Conservation (phyloP, 306 rosid species). For the Herpetospermum pedunculosum region DNA sequence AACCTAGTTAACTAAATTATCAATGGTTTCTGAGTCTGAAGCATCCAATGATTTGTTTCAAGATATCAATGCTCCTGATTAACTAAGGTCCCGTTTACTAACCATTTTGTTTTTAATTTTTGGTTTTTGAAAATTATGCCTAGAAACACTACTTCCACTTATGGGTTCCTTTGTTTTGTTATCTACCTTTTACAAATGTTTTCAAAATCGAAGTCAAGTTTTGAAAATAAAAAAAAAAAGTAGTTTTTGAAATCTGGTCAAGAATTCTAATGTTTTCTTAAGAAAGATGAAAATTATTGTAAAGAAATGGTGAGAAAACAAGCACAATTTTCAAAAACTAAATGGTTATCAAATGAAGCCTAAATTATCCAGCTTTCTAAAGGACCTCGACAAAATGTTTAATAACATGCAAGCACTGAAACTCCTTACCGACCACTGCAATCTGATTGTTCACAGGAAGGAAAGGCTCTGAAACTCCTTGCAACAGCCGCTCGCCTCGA, state of each 20-base stretch:
- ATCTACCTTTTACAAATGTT: no score
- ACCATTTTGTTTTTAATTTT: neutral
- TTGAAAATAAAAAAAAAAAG: no score
- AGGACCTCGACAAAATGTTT: neutral
- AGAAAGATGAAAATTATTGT: neutral
- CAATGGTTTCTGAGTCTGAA: neutral
- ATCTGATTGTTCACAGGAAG: constrained; percentile 46
- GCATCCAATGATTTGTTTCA: neutral
- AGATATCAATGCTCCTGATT: neutral
- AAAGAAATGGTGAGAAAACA: neutral
- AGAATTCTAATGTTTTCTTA: no score
- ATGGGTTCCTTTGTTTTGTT: no score
- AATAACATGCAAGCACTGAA: neutral
- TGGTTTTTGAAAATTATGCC: no score
- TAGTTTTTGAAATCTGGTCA: no score
- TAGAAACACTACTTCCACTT: no score
- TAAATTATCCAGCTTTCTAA: neutral
- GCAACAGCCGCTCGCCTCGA: constrained; percentile 94
- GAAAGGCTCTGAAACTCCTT: constrained; percentile 83
- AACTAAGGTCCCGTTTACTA: neutral
- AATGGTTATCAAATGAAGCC: neutral
- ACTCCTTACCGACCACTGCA: neutral
- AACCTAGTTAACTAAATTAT: neutral
- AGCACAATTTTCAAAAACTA: neutral
- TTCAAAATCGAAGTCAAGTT: no score